These are phyloP conservation scores for Pistacia atlantica DNA, from an alignment of 345 rosid species.

Conservation along the genomic window DNA sequence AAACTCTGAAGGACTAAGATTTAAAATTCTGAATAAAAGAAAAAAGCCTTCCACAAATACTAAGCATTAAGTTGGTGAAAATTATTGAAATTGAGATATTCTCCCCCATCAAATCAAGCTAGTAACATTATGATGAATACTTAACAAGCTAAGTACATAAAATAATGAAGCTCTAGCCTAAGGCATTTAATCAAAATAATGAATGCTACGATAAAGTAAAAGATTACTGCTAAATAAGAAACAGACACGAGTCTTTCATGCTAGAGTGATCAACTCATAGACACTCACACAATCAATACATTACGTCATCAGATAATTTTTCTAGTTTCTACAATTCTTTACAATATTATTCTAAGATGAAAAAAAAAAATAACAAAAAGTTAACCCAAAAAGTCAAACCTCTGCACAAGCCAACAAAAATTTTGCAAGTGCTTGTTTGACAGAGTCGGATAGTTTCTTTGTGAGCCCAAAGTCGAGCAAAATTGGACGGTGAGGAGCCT, in stretches of 20 bases:
- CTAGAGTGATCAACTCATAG: too few species aligned
- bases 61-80: too few species aligned
- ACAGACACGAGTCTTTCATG: too few species aligned
- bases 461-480: conserved; percentile 96
- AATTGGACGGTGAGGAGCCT: conserved; percentile 83
- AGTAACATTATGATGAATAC: neutral
- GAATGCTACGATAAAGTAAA: neutral
- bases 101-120: neutral
- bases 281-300: too few species aligned
- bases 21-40: too few species aligned
- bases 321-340: too few species aligned
- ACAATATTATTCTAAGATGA: too few species aligned
- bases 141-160: neutral
- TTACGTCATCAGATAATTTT: too few species aligned
- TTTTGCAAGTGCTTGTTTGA: conserved; percentile 92
- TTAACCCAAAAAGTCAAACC: conserved; percentile 44
- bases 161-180: neutral
- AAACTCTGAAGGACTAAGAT: too few species aligned
- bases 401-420: conserved; percentile 97
- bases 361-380: neutral
- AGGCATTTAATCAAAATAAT: neutral
- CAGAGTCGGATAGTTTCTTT: conserved; percentile 69
- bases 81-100: neutral
- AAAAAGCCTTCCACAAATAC: too few species aligned
- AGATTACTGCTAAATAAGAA: too few species aligned